Evolutionary conservation across 371 early-diverging fungal genomes (phyloP).

Genomic region (Actinomortierella ambigua): DNA sequence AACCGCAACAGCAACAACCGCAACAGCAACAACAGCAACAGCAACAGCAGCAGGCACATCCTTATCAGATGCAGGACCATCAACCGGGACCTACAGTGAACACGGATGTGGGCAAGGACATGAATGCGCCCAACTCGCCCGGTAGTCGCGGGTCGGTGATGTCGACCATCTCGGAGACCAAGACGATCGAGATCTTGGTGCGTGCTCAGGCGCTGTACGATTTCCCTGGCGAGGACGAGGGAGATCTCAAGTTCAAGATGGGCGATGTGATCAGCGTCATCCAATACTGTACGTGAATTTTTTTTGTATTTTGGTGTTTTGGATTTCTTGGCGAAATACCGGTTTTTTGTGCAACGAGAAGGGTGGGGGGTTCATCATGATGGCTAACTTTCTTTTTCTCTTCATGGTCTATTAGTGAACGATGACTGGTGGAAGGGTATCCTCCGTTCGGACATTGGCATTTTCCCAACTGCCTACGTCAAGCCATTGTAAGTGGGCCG

Average conservation of each 20-base stretch:
- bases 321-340: background rate
- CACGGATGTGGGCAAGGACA: too few species aligned
- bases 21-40: background rate
- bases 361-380: background rate
- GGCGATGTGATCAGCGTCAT: constrained; percentile 42
- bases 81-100: background rate
- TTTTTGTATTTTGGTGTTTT: background rate
- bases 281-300: constrained; percentile 30
- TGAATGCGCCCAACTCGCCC: constrained; percentile 14
- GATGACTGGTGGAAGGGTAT: constrained; percentile 44
- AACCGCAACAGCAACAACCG: background rate
- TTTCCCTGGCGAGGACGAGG: constrained; percentile 38
- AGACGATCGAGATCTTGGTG: constrained; percentile 29
- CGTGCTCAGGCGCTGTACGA: constrained; percentile 40
- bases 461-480: constrained; percentile 43
- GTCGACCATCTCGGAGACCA: constrained; percentile 19
- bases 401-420: too few species aligned
- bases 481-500: constrained; percentile 14
- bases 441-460: constrained; percentile 34
- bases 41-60: constrained; percentile 26
- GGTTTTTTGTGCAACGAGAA: too few species aligned
- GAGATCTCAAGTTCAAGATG: constrained; percentile 37
- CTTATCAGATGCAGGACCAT: constrained; percentile 20
- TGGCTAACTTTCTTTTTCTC: background rate
- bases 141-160: constrained; percentile 11